Percentiles rank a stretch among this genome's conserved stretches.
phyloP scores from a whole-genome alignment of 2,329 filamentous ascomycete species.

The Pseudopithomyces maydicus region DNA sequence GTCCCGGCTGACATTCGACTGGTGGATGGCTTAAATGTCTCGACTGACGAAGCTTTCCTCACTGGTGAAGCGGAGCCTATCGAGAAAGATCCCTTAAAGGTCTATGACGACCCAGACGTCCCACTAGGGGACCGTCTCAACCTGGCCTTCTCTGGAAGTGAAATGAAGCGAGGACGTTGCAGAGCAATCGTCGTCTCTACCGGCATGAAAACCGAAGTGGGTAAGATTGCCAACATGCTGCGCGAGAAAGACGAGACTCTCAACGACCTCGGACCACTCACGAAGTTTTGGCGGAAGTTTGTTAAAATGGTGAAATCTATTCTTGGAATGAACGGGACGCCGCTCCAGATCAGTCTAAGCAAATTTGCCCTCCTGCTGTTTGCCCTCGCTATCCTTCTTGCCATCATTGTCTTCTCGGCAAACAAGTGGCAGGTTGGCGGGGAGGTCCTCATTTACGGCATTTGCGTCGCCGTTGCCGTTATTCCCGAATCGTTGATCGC shows the following conservation, averaged over 20 bases:
- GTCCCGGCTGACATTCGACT: constrained; percentile 68
- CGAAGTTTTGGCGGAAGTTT: constrained; percentile 33
- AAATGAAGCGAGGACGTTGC: constrained; percentile 72
- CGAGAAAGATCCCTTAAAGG: constrained; percentile 64
- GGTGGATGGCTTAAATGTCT: constrained; percentile 71
- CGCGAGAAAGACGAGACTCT: constrained; percentile 60
- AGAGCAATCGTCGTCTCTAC: constrained; percentile 71
- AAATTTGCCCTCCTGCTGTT: constrained; percentile 85
- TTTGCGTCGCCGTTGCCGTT: constrained; percentile 54
- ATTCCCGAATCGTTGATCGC: constrained; percentile 63
- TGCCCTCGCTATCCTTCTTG: constrained; percentile 71
- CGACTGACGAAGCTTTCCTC: constrained; percentile 75
- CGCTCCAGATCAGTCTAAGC: constrained; percentile 81
- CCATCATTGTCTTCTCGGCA: constrained; percentile 70
- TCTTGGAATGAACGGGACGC: constrained; percentile 76
- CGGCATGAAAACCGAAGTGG: constrained; percentile 77
- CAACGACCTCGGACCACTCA: constrained; percentile 54
- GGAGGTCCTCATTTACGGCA: constrained; percentile 55
- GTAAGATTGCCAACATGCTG: constrained; percentile 73
- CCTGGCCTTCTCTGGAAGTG: constrained; percentile 73
- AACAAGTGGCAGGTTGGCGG: constrained; percentile 54
- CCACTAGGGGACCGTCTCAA: constrained; percentile 70
- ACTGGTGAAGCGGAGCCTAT: constrained; percentile 76
- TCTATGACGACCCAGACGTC: constrained; percentile 57
- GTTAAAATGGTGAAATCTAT: constrained; percentile 53